Percentiles rank a stretch among this genome's conserved stretches.
phyloP scores from a whole-genome alignment of 768 basidiomycete genomes.

The Filobasidium floriforme region DNA sequence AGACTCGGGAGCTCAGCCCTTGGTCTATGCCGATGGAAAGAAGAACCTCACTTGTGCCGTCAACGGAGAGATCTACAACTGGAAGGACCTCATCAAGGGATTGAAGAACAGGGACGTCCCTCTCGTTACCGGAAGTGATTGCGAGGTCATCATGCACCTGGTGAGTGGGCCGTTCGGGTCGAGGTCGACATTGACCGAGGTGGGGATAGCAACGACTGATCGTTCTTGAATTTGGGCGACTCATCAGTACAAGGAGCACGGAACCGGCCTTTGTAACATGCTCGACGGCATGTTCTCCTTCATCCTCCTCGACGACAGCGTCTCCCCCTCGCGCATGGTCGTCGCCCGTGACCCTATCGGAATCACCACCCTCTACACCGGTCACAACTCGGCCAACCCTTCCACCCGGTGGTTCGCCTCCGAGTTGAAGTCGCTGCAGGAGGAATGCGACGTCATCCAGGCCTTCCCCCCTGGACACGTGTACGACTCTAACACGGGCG shows the following conservation, averaged over 20 bases:
- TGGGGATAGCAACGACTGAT: background rate
- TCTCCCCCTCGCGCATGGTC: conserved; percentile 78
- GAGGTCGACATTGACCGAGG: background rate
- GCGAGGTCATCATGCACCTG: conserved; percentile 90
- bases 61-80: conserved; percentile 99
- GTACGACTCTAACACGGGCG: conserved; percentile 74
- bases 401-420: conserved; percentile 86
- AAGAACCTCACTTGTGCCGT: conserved; percentile 63
- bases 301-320: conserved; percentile 86
- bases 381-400: conserved; percentile 75
- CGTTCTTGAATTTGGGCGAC: background rate
- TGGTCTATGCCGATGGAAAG: conserved; percentile 76
- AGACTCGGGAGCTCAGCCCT: conserved; percentile 96
- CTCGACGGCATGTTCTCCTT: conserved; percentile 99
- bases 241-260: conserved; percentile 72
- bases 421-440: conserved; percentile 81
- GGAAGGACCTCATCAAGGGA: conserved; percentile 65
- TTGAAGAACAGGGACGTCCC: conserved; percentile 57
- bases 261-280: conserved; percentile 62
- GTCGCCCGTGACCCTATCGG: conserved; percentile 96
- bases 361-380: conserved; percentile 97
- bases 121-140: conserved; percentile 97
- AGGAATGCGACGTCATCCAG: conserved; percentile 89
- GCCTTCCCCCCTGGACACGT: conserved; percentile 97
- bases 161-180: conserved; percentile 49